Conservation (phyloP, 1,139 yeast species). For the Nakaseomyces uthaithaninus region DNA sequence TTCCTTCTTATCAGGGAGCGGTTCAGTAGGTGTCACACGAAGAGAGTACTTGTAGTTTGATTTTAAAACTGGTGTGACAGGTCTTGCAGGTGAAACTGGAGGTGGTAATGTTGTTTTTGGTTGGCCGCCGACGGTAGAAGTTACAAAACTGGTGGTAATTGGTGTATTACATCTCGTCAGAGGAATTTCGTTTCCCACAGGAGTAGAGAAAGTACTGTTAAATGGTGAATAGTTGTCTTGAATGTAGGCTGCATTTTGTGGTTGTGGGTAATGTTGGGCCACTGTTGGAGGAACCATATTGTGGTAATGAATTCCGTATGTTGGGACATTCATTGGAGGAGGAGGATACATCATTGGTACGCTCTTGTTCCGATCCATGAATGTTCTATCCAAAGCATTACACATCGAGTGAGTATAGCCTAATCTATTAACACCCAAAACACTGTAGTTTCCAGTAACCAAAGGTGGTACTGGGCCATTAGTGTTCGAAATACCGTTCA, state of each 20-base stretch:
- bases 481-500: background rate
- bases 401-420: background rate
- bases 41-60: conserved; percentile 1
- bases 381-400: background rate
- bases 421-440: background rate
- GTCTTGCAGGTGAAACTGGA: background rate
- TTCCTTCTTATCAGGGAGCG: background rate
- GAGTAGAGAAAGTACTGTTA: background rate
- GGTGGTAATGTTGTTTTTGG: background rate
- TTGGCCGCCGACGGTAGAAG: background rate
- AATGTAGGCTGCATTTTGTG: background rate
- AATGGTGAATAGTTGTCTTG: background rate
- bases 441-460: background rate
- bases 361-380: conserved; percentile 1
- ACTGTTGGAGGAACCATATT: background rate
- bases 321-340: background rate
- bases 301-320: conserved; percentile 1
- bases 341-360: conserved; percentile 2
- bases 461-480: background rate
- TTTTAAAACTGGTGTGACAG: background rate
- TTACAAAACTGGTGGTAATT: background rate
- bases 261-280: background rate
- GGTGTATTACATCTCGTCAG: background rate
- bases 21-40: background rate
- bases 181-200: background rate